Base-by-base conservation (phyloP, 2,329 filamentous ascomycete species). In the Botrytis cinerea region DNA sequence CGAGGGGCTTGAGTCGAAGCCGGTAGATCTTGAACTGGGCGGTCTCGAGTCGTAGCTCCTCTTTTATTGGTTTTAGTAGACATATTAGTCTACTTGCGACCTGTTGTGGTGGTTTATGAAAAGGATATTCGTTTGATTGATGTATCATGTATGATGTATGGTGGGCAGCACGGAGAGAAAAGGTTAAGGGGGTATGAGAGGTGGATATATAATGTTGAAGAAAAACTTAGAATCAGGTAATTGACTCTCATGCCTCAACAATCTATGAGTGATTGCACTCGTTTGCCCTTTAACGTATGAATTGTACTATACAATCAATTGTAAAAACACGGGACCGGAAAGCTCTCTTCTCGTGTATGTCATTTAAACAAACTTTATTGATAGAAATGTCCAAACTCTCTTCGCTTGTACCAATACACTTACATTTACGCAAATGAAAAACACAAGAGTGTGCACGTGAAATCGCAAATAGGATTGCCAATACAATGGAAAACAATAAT, bases 1-100 rank as follows among this genome's bases (percentile, higher is more conserved):
- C 74, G 75, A 71, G 75, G 77, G 22, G 76, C 25, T 38, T 18
- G 20, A 5, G 40, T 4, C 9, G 40, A 28, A 3, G n/a, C 4
- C 9, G 63, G 38, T 25, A 38, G 28, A 35, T 7, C 32, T 35
- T 46, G 63, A 38, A 46, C 32, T 25, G 45, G 25, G 32, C 22
- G 45, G 32, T 51, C 32, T 48, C 32, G 63, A 48, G 45, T 32
- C 7, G 32, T 9, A n/a, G 8, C 32, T 12, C 54, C 64, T 54
- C 46, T 67, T 40, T 54, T 67, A 46, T 51, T 67, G 16, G 32
- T 25, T 40, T 54, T 67, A 40, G 35, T 40, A 40, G 64, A 67
- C 64, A 67, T 67, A 1, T 14, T 14, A n/a, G 32, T 51, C 32
- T 0, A 20, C 25, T n/a, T 40, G 45, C 22, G 4, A 38, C 4